Evolutionary conservation across 345 rosid genomes (phyloP), one percentile per base, ranked within the genome.

Genomic region (Eucalyptus marginata): DNA sequence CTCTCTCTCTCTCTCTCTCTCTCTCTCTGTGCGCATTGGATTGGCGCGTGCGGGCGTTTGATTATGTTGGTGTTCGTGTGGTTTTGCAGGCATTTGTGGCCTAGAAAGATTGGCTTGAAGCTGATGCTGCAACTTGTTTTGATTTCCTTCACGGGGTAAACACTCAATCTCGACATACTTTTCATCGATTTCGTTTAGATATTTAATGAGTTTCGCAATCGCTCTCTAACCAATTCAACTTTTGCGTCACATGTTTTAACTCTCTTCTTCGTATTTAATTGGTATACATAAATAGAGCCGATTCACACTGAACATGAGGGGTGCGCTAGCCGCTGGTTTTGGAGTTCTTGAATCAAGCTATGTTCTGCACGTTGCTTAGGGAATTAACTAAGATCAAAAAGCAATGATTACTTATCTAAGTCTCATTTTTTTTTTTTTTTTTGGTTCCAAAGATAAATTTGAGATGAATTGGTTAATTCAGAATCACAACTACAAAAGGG

Each of bases 81-180:
- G 86, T 87, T 87, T 14, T 93, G 89, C 95, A 97, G 99, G 95
- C 93, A 92, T 87, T 92, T 92, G 91, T 97, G 99, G 99, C 99
- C 99, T 3, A 90, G 91, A 87, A 91, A 91, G 86, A 64, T 95
- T 68, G 90, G 89, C 59, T 76, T 90, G 90, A 97, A 93, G 92
- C 93, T 98, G 91, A 80, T 92, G 52, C 86, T 93, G 90, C 97
- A 95, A 94, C 93, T 98, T 47, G 89, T 95, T 92, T 90, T 95
- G 81, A 93, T 98, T 89, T 90, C 99, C 88, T 95, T 96, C 90
- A 94, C 90, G 89, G 99, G 99, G 99, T 98, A 93, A 90, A 93
- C 49, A 62, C 33, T 22, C 88, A 76, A 40, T 40, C 43, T 44
- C 50, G 36, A 10, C n/a, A 7, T 81, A 49, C 44, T 27, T 68